Evolutionary conservation across 495 filamentous ascomycete genomes (phyloP), one percentile per base, ranked within the genome.

Genomic region (Penicillium daleae): DNA sequence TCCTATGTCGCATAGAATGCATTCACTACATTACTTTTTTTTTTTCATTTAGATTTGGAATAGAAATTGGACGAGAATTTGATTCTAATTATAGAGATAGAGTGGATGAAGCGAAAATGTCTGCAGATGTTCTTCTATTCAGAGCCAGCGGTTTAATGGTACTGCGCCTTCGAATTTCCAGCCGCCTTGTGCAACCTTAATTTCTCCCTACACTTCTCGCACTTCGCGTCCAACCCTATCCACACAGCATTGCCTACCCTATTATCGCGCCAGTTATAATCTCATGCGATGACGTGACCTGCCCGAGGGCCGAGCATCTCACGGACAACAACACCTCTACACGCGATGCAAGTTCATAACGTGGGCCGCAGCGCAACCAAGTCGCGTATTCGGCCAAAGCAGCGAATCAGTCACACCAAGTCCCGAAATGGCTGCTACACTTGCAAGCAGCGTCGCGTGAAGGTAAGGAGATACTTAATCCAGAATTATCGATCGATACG

Each of bases 381-480:
- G 19, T 26, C 24, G 21, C 55, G 32, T 4, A 31, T 40, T 51
- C 54, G 61, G 4, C 54, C 55, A 12, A 58, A 58, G 42, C 63
- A 50, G 42, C 52, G 54, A n/a, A 66, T 66, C 24, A 62, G 59
- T 24, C 69, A 72, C 57, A 56, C 48, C 21, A 72, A 72, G 53
- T 72, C 69, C 9, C 51, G 64, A 21, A 64, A 63, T 53, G 69
- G 69, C 6, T 72, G 69, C 37, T 59, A 57, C 26, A 63, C 62
- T 15, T 72, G 69, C 54, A 72, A 69, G 46, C 21, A 39, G 9
- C 61, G 69, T 6, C 61, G 60, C 22, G 67, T 72, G 24, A 70
- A 72, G 53, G 69, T 72, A 56, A 56, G 13, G 12, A 2, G 1
- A n/a, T 9, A 27, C 4, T 15, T 5, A 4, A 42, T 26, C 7